Evolutionary conservation across 2,329 filamentous ascomycete genomes (phyloP).

Genomic region (Phialemoniopsis sp.): DNA sequence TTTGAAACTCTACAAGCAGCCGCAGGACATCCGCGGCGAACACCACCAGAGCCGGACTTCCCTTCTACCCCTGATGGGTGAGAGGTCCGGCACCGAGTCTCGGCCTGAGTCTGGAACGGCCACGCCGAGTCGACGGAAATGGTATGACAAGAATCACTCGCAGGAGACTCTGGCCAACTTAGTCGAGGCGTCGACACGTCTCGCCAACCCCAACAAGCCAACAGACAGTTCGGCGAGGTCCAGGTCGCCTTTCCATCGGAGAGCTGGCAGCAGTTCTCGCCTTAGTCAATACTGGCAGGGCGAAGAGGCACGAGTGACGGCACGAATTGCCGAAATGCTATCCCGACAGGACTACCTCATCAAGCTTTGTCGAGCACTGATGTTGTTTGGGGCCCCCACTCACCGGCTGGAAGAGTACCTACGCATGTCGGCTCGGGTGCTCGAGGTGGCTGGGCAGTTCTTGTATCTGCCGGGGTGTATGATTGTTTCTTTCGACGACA

Average conservation of each 20-base stretch:
- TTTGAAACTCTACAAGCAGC: slow-evolving; percentile 37
- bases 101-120: slow-evolving; percentile 26
- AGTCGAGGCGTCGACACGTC: slow-evolving; percentile 38
- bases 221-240: slow-evolving; percentile 10
- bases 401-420: slow-evolving; percentile 89
- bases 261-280: slow-evolving; percentile 27
- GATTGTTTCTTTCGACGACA: slow-evolving; percentile 85
- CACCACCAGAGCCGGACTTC: slow-evolving; percentile 1
- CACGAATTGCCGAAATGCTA: slow-evolving; percentile 64
- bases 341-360: slow-evolving; percentile 77
- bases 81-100: slow-evolving; percentile 21
- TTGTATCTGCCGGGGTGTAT: slow-evolving; percentile 87
- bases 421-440: slow-evolving; percentile 79
- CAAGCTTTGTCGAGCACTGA: slow-evolving; percentile 77
- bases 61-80: slow-evolving; percentile 4
- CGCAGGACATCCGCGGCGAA: no score
- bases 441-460: slow-evolving; percentile 84
- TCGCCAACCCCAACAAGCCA: slow-evolving; percentile 26
- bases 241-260: slow-evolving; percentile 25
- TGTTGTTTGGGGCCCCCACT: slow-evolving; percentile 84
- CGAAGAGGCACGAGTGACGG: slow-evolving; percentile 36
- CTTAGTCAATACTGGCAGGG: slow-evolving; percentile 10
- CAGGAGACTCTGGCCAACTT: slow-evolving; percentile 42
- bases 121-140: slow-evolving; percentile 38
- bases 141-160: slow-evolving; percentile 44